Conservation (phyloP, 2,329 filamentous ascomycete genomes). For the Neopestalotiopsis clavispora region DNA sequence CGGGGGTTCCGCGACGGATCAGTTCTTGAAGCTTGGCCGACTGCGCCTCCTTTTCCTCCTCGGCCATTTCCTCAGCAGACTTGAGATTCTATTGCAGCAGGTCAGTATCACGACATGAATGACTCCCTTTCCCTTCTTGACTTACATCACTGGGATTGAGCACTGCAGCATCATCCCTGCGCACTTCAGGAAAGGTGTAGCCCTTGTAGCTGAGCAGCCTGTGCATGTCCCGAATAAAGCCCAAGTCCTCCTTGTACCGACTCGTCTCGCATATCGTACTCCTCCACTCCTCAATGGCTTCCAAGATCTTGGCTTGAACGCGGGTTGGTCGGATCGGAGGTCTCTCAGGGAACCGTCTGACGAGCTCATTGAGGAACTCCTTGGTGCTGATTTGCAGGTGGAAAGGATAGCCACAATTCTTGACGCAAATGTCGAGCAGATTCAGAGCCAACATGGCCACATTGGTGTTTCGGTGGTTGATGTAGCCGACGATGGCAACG, state of each 20-base stretch:
- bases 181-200: constrained; percentile 91
- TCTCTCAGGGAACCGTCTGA: constrained; percentile 91
- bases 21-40: constrained; percentile 98
- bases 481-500: constrained; percentile 87
- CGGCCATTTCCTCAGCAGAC: constrained; percentile 98
- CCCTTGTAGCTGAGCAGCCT: constrained; percentile 94
- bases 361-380: constrained; percentile 97
- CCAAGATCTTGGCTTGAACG: constrained; percentile 90
- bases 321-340: constrained; percentile 85
- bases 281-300: constrained; percentile 97
- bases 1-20: constrained; percentile 87
- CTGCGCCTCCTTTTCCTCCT: constrained; percentile 92
- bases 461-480: constrained; percentile 97
- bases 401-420: constrained; percentile 99
- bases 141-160: constrained; percentile 94
- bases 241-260: constrained; percentile 94
- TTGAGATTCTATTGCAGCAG: constrained; percentile 74
- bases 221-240: constrained; percentile 98
- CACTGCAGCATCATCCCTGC: constrained; percentile 92
- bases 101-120: neutral
- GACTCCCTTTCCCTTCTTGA: constrained; percentile 26
- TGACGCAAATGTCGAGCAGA: constrained; percentile 97
- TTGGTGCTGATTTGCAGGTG: constrained; percentile 98
- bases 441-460: constrained; percentile 88
- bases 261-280: constrained; percentile 98